These are phyloP conservation scores for Asclepias syriaca DNA, from an alignment of 257 asterid species.

Conservation along the genomic window DNA sequence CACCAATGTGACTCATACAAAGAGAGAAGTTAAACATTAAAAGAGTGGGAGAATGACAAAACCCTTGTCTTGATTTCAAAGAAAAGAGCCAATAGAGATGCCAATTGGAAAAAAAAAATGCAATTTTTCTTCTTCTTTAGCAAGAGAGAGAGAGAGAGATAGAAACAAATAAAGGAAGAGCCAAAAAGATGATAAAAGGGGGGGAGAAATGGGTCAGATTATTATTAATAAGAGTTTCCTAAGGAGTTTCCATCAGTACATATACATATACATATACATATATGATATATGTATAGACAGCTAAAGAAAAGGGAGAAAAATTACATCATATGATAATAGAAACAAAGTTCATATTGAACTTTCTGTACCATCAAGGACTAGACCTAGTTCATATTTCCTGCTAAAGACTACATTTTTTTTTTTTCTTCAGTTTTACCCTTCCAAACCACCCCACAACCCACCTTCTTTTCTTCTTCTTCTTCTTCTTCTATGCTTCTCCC, in stretches of 20 bases:
- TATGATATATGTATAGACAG: constrained; percentile 12
- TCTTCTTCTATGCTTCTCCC: background rate
- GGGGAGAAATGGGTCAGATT: constrained; percentile 20
- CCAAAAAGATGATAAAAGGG: background rate
- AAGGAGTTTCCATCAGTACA: constrained; percentile 24
- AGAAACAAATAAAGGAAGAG: constrained; percentile 4
- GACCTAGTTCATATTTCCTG: constrained; percentile 1
- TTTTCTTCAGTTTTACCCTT: background rate
- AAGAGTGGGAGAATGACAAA: background rate
- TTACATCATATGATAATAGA: constrained; percentile 15
- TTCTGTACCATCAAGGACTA: constrained; percentile 19
- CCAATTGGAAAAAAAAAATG: background rate
- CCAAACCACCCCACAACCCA: background rate
- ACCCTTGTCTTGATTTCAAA: background rate
- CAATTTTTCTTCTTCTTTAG: background rate
- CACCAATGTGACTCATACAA: constrained; percentile 3
- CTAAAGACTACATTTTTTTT: background rate
- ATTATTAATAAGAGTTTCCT: constrained; percentile 6
- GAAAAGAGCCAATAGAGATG: background rate
- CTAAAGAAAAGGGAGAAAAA: constrained; percentile 1
- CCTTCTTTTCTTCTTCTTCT: background rate
- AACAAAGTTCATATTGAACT: constrained; percentile 10
- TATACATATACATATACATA: too few species aligned
- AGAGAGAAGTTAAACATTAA: constrained; percentile 1
- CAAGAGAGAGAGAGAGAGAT: too few species aligned